These are phyloP conservation scores for Rhizopogon vesiculosus DNA, from an alignment of 768 basidiomycete species.

Conservation along the genomic window DNA sequence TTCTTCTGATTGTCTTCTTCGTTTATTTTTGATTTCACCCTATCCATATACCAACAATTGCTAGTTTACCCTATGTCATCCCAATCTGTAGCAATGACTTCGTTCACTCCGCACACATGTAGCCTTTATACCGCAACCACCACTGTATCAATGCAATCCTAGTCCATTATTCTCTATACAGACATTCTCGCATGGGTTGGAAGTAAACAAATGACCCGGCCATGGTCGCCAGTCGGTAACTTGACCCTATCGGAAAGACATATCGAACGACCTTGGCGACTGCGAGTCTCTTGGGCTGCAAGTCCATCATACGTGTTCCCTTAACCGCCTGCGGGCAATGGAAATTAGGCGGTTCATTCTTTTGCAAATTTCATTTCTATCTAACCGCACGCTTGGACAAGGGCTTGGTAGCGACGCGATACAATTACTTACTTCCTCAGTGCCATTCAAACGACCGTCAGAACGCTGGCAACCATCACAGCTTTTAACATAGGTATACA, in stretches of 20 bases:
- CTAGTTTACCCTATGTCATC: background rate
- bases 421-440: too few relatives aligned
- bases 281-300: too few relatives aligned
- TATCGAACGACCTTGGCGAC: background rate
- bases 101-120: constrained; percentile 6
- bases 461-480: background rate
- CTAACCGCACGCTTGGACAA: too few relatives aligned
- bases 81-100: constrained; percentile 4
- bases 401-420: too few relatives aligned
- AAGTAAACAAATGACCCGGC: too few relatives aligned
- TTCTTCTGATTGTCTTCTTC: background rate
- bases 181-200: too few relatives aligned
- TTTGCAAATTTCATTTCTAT: too few relatives aligned
- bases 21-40: constrained; percentile 12
- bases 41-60: background rate
- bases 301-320: background rate
- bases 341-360: background rate
- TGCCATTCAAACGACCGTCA: too few relatives aligned
- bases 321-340: background rate
- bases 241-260: too few relatives aligned
- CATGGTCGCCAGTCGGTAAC: too few relatives aligned
- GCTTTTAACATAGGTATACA: background rate
- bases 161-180: background rate
- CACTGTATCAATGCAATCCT: background rate
- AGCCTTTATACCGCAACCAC: background rate